Conservation (phyloP, 73 alveolate species). For the Stentor roeselii region DNA sequence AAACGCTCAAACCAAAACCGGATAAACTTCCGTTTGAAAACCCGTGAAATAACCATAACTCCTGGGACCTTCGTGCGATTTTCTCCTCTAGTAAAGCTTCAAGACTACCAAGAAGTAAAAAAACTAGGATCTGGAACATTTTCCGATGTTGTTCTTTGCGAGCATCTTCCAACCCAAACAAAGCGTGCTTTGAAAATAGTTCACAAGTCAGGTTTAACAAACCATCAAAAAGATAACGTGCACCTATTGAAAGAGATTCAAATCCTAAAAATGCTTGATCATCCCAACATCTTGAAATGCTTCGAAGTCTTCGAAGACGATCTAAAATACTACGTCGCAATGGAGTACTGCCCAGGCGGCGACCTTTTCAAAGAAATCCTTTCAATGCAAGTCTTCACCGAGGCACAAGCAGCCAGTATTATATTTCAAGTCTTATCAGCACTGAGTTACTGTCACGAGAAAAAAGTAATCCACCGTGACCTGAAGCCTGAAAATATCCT, state of each 20-base stretch:
- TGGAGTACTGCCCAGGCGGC: conserved; percentile 68
- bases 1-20: too few relatives aligned
- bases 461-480: conserved; percentile 75
- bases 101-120: not conserved
- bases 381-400: conserved; percentile 81
- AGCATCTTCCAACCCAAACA: not conserved
- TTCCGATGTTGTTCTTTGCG: not conserved
- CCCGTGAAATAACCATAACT: not conserved
- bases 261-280: conserved; percentile 39
- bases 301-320: conserved; percentile 43
- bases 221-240: not conserved
- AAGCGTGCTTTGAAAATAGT: conserved; percentile 19
- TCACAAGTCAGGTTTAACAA: conserved; percentile 29
- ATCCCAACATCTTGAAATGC: conserved; percentile 46
- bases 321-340: conserved; percentile 37
- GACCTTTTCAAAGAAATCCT: conserved; percentile 87
- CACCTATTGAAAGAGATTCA: conserved; percentile 35
- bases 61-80: not conserved
- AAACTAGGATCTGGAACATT: not conserved
- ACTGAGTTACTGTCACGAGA: conserved; percentile 86
- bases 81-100: not conserved
- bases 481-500: conserved; percentile 51
- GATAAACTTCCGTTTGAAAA: too few relatives aligned
- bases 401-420: conserved; percentile 77
- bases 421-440: conserved; percentile 88